Evolutionary conservation across 2,329 filamentous ascomycete genomes (phyloP), one percentile per base, ranked within the genome.

Genomic region (Xylariaceae sp.): DNA sequence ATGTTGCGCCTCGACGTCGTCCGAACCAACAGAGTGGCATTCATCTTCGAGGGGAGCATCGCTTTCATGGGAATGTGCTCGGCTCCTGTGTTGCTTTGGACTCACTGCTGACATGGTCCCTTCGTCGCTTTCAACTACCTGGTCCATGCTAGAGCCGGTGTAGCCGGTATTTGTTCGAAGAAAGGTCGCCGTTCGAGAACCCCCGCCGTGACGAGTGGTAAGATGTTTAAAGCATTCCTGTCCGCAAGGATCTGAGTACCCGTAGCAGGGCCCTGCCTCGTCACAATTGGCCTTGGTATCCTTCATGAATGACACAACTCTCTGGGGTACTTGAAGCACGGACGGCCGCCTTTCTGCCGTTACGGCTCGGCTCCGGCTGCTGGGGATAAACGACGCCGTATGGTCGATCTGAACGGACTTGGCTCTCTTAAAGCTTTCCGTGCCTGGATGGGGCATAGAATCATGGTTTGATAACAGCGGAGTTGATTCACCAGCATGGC

Each of bases 181-280:
- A 23, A 75, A 60, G 3, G 73, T 69, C 4, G 71, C 62, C 6
- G 70, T 66, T 21, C 75, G 72, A 3, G 72, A 65, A 24, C 66
- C 57, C 23, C 68, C 60, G 3, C 67, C 62, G 18, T 72, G 59
- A 18, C 78, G 75, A 24, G 67, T 72, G 60, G 64, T 72, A 3
- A 85, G 35, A 55, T 85, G 82, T 60, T 84, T 86, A 69, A 83
- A 85, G 68, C 84, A 87, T 65, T 84, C 83, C 65, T 86, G 82
- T 1, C 83, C 84, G 57, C 84, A 87, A 0, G 83, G 84, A 60
- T 87, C 85, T 1, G 82, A 77, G 65, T 84, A 88, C 50, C 85
- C 85, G 61, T 76, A 87, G 65, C 84, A 88, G 1, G 81, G 80
- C 0, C 83, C 84, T 15, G 71, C 69, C 59, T 83, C 80, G 56